These are phyloP conservation scores for Candida sp. DNA, from an alignment of 1,139 yeast genomes.

Conservation along the genomic window DNA sequence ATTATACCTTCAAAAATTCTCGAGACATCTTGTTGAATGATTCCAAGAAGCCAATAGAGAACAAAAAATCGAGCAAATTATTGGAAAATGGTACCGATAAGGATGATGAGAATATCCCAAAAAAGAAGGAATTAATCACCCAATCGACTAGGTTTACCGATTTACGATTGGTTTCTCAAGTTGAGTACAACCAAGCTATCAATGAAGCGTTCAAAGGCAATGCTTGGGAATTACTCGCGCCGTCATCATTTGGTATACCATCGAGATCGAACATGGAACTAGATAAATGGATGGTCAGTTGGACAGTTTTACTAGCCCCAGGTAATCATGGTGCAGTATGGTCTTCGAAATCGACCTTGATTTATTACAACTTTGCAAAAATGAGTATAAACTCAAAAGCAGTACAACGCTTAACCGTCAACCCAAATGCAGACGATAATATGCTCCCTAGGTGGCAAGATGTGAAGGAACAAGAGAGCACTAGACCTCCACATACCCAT, in stretches of 20 bases:
- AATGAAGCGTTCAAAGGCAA: constrained; percentile 56
- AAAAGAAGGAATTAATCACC: constrained; percentile 4
- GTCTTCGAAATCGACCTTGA: constrained; percentile 68
- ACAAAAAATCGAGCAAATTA: not conserved
- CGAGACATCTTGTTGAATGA: constrained; percentile 23
- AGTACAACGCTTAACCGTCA: constrained; percentile 43
- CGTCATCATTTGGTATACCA: constrained; percentile 63
- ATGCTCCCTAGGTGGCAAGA: constrained; percentile 40
- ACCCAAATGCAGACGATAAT: constrained; percentile 19
- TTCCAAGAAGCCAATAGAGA: not conserved
- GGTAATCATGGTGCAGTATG: constrained; percentile 59
- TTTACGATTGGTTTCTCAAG: constrained; percentile 65
- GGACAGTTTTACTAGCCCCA: constrained; percentile 70
- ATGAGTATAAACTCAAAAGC: constrained; percentile 67
- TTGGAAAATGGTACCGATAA: constrained; percentile 3
- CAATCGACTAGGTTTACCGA: constrained; percentile 35
- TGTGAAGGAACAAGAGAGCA: constrained; percentile 3
- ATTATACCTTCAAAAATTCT: constrained; percentile 40
- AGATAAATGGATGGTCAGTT: constrained; percentile 79
- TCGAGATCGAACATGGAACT: constrained; percentile 64
- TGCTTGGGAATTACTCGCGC: constrained; percentile 62
- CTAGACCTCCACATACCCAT: constrained; percentile 1
- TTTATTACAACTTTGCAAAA: constrained; percentile 72
- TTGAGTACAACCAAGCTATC: constrained; percentile 68
- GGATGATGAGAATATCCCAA: constrained; percentile 7